Base-by-base conservation (phyloP, 2,329 filamentous ascomycete species). In the Venturiaceae sp. region DNA sequence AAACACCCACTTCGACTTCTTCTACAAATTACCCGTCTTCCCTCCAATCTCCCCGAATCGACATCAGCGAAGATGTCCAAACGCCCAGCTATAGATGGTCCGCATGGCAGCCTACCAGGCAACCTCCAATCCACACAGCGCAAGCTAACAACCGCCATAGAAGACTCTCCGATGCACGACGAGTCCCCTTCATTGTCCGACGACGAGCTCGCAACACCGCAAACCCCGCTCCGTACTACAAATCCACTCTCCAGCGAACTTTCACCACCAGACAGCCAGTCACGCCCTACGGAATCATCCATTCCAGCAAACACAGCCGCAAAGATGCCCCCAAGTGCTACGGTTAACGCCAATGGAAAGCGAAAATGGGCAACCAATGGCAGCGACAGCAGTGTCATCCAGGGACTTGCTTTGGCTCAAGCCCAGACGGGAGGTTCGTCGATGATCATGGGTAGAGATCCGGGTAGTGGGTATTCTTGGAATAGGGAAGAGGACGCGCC, bases 391-490 rank as follows among this genome's bases (percentile, higher is more conserved):
- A 21, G 81, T 84, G 69, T 90, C 90, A 1, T 75, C 78, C 1
- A 92, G 96, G 72, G 92, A 92, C 68, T 90, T 83, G 3, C 97
- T 92, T 67, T 86, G 87, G 14, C 92, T 97, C 73, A 97, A 90
- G 7, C 77, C 76, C 77, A 3, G 96, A 92, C 68, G 97, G 44
- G 44, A 11, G 44, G 23, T 16, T 50, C 44, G 14, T 11, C 26
- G 66, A 97, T 1, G 84, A 81, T 9, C 84, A 97, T 37, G 75
- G 82, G 6, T 95, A 97, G 68, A 78, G 85, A 53, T 16, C n/a
- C 30, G 11, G 32, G 19, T 9, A 46, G 54, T 14, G 54, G 39
- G 13, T 57, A 57, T 47, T 34, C 39, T 11, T 95, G 86, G 77
- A 79, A 87, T 64, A 82, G 87, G 2, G 83, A 75, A n/a, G 81